Evolutionary conservation across 202 grass and related monocot species (phyloP).

Genomic region (Eragrostis tef): DNA sequence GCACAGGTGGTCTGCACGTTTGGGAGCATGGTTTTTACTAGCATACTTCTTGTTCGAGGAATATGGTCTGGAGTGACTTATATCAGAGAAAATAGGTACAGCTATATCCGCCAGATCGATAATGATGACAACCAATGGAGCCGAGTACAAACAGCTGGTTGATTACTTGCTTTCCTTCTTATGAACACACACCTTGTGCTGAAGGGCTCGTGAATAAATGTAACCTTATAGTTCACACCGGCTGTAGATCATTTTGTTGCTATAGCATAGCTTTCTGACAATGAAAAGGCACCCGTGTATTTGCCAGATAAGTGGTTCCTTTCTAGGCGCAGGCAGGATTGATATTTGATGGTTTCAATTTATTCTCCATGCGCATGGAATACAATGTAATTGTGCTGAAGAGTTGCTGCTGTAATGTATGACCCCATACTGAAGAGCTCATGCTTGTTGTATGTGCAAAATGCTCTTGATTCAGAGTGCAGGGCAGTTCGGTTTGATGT

Average conservation of each 20-base stretch:
- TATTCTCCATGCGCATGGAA: background rate
- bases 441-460: constrained; percentile 41
- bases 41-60: constrained; percentile 79
- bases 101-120: constrained; percentile 67
- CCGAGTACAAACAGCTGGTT: constrained; percentile 61
- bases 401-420: background rate
- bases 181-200: background rate
- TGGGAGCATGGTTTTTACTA: constrained; percentile 81
- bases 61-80: constrained; percentile 82
- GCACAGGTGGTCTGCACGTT: constrained; percentile 84
- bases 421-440: background rate
- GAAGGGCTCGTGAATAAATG: constrained; percentile 10
- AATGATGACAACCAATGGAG: constrained; percentile 67
- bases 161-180: constrained; percentile 43
- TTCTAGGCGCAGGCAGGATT: background rate
- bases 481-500: background rate
- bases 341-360: constrained; percentile 19
- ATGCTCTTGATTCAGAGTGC: background rate
- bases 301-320: constrained; percentile 20
- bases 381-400: constrained; percentile 14
- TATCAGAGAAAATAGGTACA: constrained; percentile 72
- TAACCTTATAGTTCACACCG: background rate
- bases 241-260: constrained; percentile 17
- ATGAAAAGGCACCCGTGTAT: constrained; percentile 18
- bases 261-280: background rate